Evolutionary conservation across 192 early-diverging fungal species (phyloP), one percentile per base, ranked within the genome.

Genomic region (Phlyctochytrium bullatum): DNA sequence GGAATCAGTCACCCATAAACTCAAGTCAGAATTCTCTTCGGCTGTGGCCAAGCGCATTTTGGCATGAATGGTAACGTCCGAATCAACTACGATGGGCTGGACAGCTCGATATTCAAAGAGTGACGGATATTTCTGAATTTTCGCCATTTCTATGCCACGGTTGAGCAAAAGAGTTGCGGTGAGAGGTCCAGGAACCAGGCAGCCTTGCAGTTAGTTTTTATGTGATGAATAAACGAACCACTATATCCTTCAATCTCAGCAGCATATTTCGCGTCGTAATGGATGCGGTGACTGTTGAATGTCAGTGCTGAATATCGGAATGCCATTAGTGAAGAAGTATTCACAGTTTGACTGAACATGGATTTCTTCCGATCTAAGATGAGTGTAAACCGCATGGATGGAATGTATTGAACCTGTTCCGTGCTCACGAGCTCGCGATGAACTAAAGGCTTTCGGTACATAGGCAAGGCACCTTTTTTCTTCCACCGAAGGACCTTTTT

Each of bases 261-360:
- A 20, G 90, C 83, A 63, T 93, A 93, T 6, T 68, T 60, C 20
- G 81, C 75, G 66, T 96, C 91, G 76, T 91, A 97, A 68, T 97
- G 94, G 53, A 97, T 93, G 30, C 83, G 81, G 72, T 97, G 93
- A 53, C 85, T 86, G 73, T 97, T 97, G 80, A 92, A 97, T 2
- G 90, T 91, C 74, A 95, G 64, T 29, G 94, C 92, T 28, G 93
- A 95, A 75, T 91, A 97, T 32, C 92, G 77, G 74, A 96, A 96
- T 32, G 93, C 73, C 23, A 86, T 82, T 33, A 93, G 85, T 31
- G 88, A 47, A 14, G 40, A 47, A 14, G 20, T 20, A 14, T 20
- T 47, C 20, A 20, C 40, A 6, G 40, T 47, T n/a, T n/a, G n/a
- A n/a, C n/a, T n/a, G n/a, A n/a, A n/a, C n/a, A n/a, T n/a, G n/a